Evolutionary conservation across 495 filamentous ascomycete genomes (phyloP), one percentile per base, ranked within the genome.

Genomic region (Annulohypoxylon bovei): DNA sequence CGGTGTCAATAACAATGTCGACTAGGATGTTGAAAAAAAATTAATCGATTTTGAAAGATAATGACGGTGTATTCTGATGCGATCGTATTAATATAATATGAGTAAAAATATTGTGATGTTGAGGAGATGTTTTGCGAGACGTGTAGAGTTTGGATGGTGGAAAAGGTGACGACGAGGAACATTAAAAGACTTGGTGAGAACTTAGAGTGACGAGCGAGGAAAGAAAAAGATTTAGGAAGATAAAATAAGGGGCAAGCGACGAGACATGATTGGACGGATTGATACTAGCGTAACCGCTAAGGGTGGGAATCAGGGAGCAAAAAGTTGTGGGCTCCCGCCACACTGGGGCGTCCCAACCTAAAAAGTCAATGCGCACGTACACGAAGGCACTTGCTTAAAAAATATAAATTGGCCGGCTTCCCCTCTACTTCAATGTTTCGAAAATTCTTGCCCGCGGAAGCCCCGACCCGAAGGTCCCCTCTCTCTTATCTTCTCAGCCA

Each of bases 391-490:
- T 68, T 67, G 73, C 67, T 28, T 52, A 58, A 72, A 82, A 80
- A 81, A 83, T 85, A 85, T 85, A 85, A 85, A 76, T 77, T 81
- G 76, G 53, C 42, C 63, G 65, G 74, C 77, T 78, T 78, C 81
- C 83, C 83, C 77, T 81, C 77, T 81, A 76, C 72, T 73, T 73
- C 49, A 75, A 65, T 76, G 76, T 80, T 83, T 79, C 74, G 75
- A 77, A 77, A 74, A 67, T 79, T 77, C 77, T 75, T 59, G 66
- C 66, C 78, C 77, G 79, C 75, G 81, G 81, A 84, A 81, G 78
- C 77, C 77, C 80, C 79, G 81, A 83, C 81, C 81, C 81, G 81
- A 76, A 73, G 67, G 79, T 79, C 77, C 74, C 80, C 76, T 77
- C 71, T 77, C 71, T 50, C 71, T 75, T 76, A 74, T 67, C 66